Percentiles rank a stretch among this genome's conserved stretches.
Evolutionary conservation across 176 grass and related monocot species (phyloP).

Genomic region (Lolium perenne): DNA sequence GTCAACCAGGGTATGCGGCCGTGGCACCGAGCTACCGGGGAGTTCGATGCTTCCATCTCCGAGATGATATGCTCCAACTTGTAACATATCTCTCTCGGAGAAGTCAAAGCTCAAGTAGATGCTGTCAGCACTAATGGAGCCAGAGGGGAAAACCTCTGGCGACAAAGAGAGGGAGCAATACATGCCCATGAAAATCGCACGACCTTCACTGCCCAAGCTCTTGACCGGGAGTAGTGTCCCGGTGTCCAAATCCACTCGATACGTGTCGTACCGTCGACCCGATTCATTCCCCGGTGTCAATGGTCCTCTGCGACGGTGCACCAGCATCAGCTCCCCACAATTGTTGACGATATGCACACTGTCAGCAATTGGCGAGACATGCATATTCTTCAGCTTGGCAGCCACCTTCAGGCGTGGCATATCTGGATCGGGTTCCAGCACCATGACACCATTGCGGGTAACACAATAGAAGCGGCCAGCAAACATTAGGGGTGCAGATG

Average conservation of each 20-base stretch:
- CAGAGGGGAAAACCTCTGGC: neutral
- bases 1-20: neutral
- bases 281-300: neutral
- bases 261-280: neutral
- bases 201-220: neutral
- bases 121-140: neutral
- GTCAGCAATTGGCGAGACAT: too few species aligned
- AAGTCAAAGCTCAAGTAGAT: slow-evolving; percentile 8
- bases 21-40: neutral
- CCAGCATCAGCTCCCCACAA: too few species aligned
- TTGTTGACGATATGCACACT: too few species aligned
- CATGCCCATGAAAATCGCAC: neutral
- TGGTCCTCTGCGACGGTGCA: too few species aligned
- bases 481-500: too few species aligned
- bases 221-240: neutral
- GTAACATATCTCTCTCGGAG: neutral
- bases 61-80: neutral
- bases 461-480: too few species aligned
- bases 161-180: neutral
- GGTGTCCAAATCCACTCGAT: neutral
- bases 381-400: too few species aligned
- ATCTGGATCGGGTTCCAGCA: too few species aligned
- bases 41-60: neutral
- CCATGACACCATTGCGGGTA: too few species aligned
- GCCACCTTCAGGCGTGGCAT: too few species aligned